A percentile compares a stretch with the other conserved stretches of the same genome.
These are phyloP conservation scores for Planoprotostelium fungivorum DNA, from an alignment of 78 protist genomes.

Conservation along the genomic window DNA sequence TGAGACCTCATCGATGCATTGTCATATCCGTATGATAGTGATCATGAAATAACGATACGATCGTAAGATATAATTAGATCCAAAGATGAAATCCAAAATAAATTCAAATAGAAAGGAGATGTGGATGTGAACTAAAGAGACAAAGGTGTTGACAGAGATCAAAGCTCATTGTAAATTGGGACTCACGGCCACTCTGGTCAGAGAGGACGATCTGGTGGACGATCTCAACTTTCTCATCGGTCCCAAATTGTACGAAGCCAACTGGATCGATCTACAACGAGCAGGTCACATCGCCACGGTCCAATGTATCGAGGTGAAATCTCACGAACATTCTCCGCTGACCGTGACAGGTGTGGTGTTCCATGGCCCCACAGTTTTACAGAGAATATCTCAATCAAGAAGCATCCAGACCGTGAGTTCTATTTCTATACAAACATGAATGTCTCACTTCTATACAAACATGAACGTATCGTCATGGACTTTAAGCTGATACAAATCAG, in stretches of 20 bases:
- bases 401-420: not conserved
- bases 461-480: not conserved
- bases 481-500: not conserved
- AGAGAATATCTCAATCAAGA: conserved; percentile 64
- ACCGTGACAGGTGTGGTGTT: conserved; percentile 83
- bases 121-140: too few species aligned
- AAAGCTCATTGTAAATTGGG: conserved; percentile 96
- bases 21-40: not conserved
- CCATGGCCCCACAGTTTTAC: conserved; percentile 87
- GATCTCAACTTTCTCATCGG: conserved; percentile 96
- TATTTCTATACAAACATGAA: not conserved
- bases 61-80: too few species aligned
- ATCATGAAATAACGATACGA: too few species aligned
- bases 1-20: not conserved
- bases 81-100: too few species aligned
- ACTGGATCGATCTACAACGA: conserved; percentile 95
- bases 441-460: conserved; percentile 6
- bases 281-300: conserved; percentile 78
- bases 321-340: not conserved
- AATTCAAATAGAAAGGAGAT: too few species aligned
- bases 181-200: conserved; percentile 92
- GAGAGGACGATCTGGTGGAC: conserved; percentile 96
- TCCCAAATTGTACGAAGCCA: conserved; percentile 99
- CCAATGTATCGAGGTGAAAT: conserved; percentile 42
- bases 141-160: conserved; percentile 61